A percentile compares a stretch with the other conserved stretches of the same genome.
phyloP scores from a whole-genome alignment of 73 alveolate species.

The Blepharisma stoltei region DNA sequence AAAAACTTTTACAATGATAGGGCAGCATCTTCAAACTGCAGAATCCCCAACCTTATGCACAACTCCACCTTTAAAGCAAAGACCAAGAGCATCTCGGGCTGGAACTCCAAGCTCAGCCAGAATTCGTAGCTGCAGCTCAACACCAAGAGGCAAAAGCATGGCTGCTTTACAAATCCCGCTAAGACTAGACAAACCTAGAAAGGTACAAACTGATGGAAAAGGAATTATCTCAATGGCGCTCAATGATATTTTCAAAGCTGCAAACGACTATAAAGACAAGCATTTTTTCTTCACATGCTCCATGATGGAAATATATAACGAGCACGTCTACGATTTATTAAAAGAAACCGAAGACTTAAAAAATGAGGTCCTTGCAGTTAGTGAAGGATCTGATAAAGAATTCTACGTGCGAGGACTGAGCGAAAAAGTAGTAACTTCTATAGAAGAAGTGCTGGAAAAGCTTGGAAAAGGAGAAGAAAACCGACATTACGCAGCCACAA shows the following conservation, averaged over 20 bases:
- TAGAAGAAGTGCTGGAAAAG: constrained; percentile 72
- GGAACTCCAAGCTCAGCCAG: not conserved
- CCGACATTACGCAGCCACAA: constrained; percentile 77
- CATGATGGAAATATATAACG: constrained; percentile 94
- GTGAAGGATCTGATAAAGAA: constrained; percentile 67
- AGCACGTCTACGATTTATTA: constrained; percentile 88
- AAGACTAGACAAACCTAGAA: constrained; percentile 1
- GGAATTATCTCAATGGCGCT: not conserved
- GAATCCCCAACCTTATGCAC: constrained; percentile 15
- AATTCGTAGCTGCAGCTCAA: not conserved
- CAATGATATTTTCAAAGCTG: constrained; percentile 29
- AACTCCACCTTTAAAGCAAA: constrained; percentile 38
- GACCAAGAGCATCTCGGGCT: constrained; percentile 36
- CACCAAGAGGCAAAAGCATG: not conserved
- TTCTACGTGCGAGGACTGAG: constrained; percentile 70
- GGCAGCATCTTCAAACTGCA: constrained; percentile 4
- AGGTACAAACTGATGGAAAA: not conserved
- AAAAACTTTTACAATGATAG: constrained; percentile 52
- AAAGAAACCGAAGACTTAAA: constrained; percentile 38
- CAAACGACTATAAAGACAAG: constrained; percentile 46
- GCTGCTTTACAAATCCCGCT: not conserved
- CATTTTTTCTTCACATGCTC: constrained; percentile 78
- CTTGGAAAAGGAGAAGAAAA: constrained; percentile 68
- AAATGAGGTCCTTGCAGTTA: constrained; percentile 45
- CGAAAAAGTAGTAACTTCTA: constrained; percentile 60